A percentile compares a stretch with the other conserved stretches of the same genome.
Evolutionary conservation across 139 green algal genomes (phyloP).

Genomic region (Tetraselmis striata): DNA sequence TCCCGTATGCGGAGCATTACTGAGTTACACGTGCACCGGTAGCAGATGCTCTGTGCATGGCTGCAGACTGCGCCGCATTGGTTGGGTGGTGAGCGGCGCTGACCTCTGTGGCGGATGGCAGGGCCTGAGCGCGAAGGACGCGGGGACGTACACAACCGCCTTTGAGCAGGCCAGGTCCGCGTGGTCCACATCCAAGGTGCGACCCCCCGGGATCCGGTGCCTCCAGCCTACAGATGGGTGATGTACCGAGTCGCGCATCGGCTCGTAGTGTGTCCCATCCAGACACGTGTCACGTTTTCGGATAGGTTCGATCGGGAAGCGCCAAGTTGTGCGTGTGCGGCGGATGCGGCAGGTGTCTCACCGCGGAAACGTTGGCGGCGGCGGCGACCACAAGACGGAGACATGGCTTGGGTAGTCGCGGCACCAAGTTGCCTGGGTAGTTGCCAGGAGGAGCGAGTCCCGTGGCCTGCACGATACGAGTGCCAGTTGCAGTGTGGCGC

Average conservation of each 20-base stretch:
- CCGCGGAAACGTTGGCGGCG: background rate
- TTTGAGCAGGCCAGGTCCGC: background rate
- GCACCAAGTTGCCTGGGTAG: no score
- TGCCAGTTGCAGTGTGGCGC: no score
- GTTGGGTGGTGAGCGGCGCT: no score
- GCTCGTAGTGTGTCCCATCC: background rate
- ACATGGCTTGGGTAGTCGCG: background rate
- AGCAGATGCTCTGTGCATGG: background rate
- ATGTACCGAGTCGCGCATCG: background rate
- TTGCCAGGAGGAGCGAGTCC: no score
- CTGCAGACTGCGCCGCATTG: no score
- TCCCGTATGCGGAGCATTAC: background rate
- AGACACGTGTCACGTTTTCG: background rate
- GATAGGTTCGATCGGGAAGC: no score
- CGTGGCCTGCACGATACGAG: no score
- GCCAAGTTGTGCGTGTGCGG: no score
- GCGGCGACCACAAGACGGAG: background rate
- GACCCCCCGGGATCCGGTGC: background rate
- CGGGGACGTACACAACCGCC: background rate
- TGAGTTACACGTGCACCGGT: background rate
- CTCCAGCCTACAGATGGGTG: background rate
- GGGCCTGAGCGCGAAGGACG: background rate
- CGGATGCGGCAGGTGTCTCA: background rate
- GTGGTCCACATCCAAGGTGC: background rate
- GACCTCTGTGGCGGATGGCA: background rate